Conservation (phyloP, 257 asterid genomes). For the Primulina tabacum region DNA sequence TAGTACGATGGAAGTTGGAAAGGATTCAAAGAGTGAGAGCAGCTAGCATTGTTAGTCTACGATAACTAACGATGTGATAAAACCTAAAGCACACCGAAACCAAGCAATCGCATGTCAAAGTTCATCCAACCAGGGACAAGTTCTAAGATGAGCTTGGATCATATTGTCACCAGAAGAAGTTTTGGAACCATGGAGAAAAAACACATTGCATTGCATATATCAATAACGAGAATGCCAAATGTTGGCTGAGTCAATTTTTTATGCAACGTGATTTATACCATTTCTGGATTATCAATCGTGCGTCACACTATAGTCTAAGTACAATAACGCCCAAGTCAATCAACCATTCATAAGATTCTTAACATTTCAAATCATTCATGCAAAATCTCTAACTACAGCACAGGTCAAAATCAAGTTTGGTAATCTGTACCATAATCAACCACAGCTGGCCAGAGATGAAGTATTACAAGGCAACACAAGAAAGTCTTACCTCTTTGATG, state of each 20-base stretch:
- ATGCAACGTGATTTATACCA: conserved; percentile 23
- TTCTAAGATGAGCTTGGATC: conserved; percentile 30
- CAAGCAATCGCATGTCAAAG: conserved; percentile 29
- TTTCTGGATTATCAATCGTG: conserved; percentile 19
- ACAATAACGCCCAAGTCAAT: conserved; percentile 10
- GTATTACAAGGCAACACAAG: not conserved
- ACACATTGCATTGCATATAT: not conserved
- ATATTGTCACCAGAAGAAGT: conserved; percentile 22
- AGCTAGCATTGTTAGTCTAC: conserved; percentile 11
- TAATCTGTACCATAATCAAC: not conserved
- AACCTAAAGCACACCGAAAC: conserved; percentile 4
- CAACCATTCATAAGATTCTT: not conserved
- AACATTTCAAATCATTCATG: conserved; percentile 2
- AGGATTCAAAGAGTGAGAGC: conserved; percentile 18
- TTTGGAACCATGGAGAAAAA: conserved; percentile 21
- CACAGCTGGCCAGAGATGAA: not conserved
- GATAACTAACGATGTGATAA: conserved; percentile 5
- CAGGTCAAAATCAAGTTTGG: conserved; percentile 10
- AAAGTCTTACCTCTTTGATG: conserved; percentile 63
- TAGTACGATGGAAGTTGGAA: conserved; percentile 1
- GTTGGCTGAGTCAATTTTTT: not conserved
- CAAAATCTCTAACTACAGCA: conserved; percentile 11
- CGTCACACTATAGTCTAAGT: conserved; percentile 14
- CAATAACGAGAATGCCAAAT: conserved; percentile 17
- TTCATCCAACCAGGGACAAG: conserved; percentile 29